These are phyloP conservation scores for Diaporthe nobilis DNA, from an alignment of 2,329 filamentous ascomycete genomes.

Conservation along the genomic window DNA sequence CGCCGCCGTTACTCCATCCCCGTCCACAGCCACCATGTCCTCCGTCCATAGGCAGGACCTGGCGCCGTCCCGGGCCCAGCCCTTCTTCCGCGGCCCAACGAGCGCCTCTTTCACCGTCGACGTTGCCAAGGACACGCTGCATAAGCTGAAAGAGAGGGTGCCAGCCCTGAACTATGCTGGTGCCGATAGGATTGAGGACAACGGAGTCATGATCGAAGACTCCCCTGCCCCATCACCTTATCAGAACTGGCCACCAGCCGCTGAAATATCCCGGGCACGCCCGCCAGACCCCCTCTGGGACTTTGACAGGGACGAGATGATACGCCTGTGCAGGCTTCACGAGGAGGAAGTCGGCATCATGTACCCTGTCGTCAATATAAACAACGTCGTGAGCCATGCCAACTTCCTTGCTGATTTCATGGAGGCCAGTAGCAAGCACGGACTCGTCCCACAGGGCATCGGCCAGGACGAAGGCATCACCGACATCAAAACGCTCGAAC, in stretches of 20 bases:
- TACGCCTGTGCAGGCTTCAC: constrained; percentile 83
- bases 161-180: constrained; percentile 74
- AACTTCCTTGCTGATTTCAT: constrained; percentile 80
- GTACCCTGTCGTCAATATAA: constrained; percentile 88
- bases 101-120: constrained; percentile 89
- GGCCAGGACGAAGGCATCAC: constrained; percentile 57
- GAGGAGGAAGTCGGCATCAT: constrained; percentile 93
- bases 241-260: constrained; percentile 44
- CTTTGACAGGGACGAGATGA: constrained; percentile 82
- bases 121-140: constrained; percentile 87
- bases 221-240: constrained; percentile 53
- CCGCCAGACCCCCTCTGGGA: constrained; percentile 83
- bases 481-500: constrained; percentile 72
- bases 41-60: constrained; percentile 60
- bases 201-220: constrained; percentile 59
- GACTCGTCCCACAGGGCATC: constrained; percentile 45
- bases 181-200: constrained; percentile 73
- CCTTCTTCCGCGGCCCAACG: constrained; percentile 85
- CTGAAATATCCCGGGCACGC: constrained; percentile 34
- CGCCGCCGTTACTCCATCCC: constrained; percentile 55
- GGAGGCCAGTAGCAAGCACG: constrained; percentile 63
- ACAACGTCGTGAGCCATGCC: constrained; percentile 78
- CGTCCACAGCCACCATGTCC: constrained; percentile 59
- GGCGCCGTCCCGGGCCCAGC: constrained; percentile 65
- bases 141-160: constrained; percentile 73